Evolutionary conservation across 2,329 filamentous ascomycete genomes (phyloP), one percentile per base, ranked within the genome.

Genomic region (Harringtonia aguacate): DNA sequence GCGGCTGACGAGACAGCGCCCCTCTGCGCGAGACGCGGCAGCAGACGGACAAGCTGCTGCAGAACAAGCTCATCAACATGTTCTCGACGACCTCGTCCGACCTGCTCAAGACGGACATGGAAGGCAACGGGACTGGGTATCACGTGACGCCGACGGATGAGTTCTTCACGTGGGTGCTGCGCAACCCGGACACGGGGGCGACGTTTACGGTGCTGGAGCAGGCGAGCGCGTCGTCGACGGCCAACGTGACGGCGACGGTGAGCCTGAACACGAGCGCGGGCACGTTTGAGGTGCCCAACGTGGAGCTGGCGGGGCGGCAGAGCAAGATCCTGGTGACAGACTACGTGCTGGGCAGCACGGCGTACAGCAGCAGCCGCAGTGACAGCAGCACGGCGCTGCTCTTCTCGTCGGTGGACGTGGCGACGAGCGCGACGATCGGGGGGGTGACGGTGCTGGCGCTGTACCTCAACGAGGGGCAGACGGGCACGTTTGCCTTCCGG

Each of bases 351-450:
- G 78, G 76, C 0, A 69, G 71, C n/a, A 60, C 65, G 6, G 17
- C 18, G 6, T 13, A 27, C 24, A 27, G 38, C 27, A 6, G 9
- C 4, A 10, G 38, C 10, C 4, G 5, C 1, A 35, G n/a, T n/a
- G n/a, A 24, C 21, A 73, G 65, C 1, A 66, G 36, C 20, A 39
- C 35, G n/a, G n/a, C n/a, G 2, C 55, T 86, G 15, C 57, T 84
- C 1, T 86, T 85, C 59, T 84, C 77, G 0, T 81, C 81, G 2
- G 79, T 78, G 0, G 81, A 86, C 53, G 73, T 86, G 21, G 77
- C 80, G 48, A 84, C 46, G 8, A 48, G 44, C 29, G 45, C 36
- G 21, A 15, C 39, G 4, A 47, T 50, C 22, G 86, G 57, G 0
- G 62, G 71, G 33, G 73, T 70, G 56, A 79, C 75, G 14, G 71